Conservation (phyloP, 192 early-diverging fungal genomes). For the Physocladia obscura region DNA sequence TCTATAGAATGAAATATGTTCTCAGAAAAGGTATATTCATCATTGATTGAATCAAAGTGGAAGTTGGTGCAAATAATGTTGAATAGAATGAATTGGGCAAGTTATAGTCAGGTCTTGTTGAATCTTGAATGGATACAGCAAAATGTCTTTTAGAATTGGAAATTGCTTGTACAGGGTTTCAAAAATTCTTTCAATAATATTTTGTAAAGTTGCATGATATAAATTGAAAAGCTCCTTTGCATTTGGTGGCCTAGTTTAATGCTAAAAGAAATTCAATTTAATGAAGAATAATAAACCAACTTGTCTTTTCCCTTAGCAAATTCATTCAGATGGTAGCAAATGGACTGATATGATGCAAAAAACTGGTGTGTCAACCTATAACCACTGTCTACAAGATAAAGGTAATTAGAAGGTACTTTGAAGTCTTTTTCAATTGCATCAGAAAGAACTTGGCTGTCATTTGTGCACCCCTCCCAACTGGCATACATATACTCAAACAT, state of each 20-base stretch:
- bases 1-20: too few relatives aligned
- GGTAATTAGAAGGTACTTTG: slow-evolving; percentile 1
- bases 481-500: slow-evolving; percentile 11
- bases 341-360: slow-evolving; percentile 6
- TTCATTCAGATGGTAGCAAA: slow-evolving; percentile 27
- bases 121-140: neutral
- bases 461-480: slow-evolving; percentile 26
- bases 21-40: too few relatives aligned
- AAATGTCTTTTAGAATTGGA: slow-evolving; percentile 15
- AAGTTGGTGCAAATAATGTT: slow-evolving; percentile 18
- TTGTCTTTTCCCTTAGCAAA: neutral
- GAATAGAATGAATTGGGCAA: neutral
- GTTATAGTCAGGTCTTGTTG: neutral
- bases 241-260: neutral
- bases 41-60: too few relatives aligned
- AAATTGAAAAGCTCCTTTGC: slow-evolving; percentile 3
- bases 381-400: slow-evolving; percentile 19
- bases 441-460: slow-evolving; percentile 12
- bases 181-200: slow-evolving; percentile 4
- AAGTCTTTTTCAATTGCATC: slow-evolving; percentile 11
- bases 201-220: neutral
- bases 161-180: slow-evolving; percentile 5
- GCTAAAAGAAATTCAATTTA: neutral
- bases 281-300: neutral
- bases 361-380: slow-evolving; percentile 1